phyloP scores from a whole-genome alignment of 2,329 filamentous ascomycete genomes.

The Massarina eburnea region DNA sequence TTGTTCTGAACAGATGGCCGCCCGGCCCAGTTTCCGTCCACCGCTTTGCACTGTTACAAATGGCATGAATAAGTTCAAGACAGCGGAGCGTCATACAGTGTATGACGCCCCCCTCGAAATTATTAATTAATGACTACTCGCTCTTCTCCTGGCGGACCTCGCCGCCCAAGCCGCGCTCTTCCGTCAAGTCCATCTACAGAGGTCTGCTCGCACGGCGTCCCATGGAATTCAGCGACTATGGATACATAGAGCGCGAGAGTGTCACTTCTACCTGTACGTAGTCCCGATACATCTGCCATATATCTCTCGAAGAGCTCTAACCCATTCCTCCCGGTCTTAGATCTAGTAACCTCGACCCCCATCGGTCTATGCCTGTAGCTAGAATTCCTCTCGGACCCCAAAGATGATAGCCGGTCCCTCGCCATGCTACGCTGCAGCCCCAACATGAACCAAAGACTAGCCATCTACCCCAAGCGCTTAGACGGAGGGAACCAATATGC shows the following conservation, averaged over 20 bases:
- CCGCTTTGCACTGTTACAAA: slow-evolving; percentile 8
- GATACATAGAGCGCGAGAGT: slow-evolving; percentile 24
- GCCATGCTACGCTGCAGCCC: slow-evolving; percentile 26
- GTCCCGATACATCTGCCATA: too few species aligned
- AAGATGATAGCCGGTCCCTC: slow-evolving; percentile 15
- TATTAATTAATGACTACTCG: slow-evolving; percentile 31
- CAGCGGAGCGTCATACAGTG: slow-evolving; percentile 6
- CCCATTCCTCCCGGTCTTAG: too few species aligned
- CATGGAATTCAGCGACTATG: slow-evolving; percentile 21
- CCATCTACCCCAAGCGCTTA: slow-evolving; percentile 23
- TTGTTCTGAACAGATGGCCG: slow-evolving; percentile 6
- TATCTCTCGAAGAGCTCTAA: too few species aligned
- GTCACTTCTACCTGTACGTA: slow-evolving; percentile 16
- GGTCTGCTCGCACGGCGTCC: slow-evolving; percentile 28
- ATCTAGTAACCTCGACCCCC: slow-evolving; percentile 21
- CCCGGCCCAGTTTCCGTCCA: slow-evolving; percentile 7
- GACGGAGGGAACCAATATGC: slow-evolving; percentile 38
- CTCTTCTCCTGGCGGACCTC: slow-evolving; percentile 27
- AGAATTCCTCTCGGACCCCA: slow-evolving; percentile 20
- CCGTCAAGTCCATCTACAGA: slow-evolving; percentile 19
- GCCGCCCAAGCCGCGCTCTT: slow-evolving; percentile 6
- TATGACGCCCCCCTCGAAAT: slow-evolving; percentile 6
- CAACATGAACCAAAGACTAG: slow-evolving; percentile 23
- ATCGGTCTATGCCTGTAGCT: slow-evolving; percentile 27
- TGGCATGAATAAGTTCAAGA: slow-evolving; percentile 10